Evolutionary conservation across 345 rosid genomes (phyloP), one percentile per base, ranked within the genome.

Genomic region (Cardamine chenopodiifolia): DNA sequence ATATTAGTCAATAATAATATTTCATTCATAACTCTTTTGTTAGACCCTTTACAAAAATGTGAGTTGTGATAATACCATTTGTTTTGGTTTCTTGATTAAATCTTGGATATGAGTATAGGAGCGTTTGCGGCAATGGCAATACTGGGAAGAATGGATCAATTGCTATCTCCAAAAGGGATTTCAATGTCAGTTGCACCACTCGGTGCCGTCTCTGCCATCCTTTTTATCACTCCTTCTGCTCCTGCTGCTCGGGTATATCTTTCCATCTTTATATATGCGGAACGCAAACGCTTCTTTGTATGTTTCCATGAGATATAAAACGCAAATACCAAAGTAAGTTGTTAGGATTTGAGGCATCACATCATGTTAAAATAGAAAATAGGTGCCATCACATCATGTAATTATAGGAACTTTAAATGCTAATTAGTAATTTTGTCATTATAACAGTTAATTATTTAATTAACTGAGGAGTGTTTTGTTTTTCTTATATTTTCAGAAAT

Each of bases 111-210:
- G 26, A 66, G 47, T 82, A 93, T 82, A 93, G 98, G 98, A n/a
- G 98, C 95, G 45, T 94, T 94, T 79, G 93, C 86, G 29, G 97
- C 98, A 3, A 94, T 94, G 98, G 98, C 97, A 8, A 44, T 89
- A 74, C 58, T 91, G 73, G 97, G 96, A 77, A 94, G 86, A 83
- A 78, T 94, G 60, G 98, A 94, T 76, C 95, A 91, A 57, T 70
- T 89, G 11, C 66, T 91, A 31, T 87, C 86, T 22, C 81, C 93
- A 1, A 90, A 85, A 71, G 98, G 97, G 56, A 53, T 94, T 53
- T 81, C 96, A 19, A 80, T 90, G 79, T 88, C 96, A 10, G 86
- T 94, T 67, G 95, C 98, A 20, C 98, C 98, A 10, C 69, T 90
- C 25, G 98, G 98, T 6, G 96, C 98, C 9, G 98, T 94, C 68